Percentiles rank a stretch among this genome's conserved stretches.
Conservation (phyloP, 768 basidiomycete genomes). For the Collybia sordida region DNA sequence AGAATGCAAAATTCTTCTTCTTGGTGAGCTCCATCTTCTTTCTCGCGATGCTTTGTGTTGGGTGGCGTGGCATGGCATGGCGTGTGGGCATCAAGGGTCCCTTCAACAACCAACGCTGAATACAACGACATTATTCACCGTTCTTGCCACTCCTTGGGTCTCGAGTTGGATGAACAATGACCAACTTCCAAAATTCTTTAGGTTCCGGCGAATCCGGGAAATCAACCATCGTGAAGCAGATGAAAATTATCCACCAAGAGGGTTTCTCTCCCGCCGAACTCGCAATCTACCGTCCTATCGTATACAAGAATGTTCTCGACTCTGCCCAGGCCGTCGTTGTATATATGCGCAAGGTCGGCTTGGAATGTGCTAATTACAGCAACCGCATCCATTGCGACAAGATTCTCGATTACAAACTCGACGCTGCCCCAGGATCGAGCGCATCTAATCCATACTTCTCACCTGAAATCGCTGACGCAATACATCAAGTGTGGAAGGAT, state of each 20-base stretch:
- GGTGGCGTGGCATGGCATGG: neutral
- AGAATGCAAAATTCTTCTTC: constrained; percentile 92
- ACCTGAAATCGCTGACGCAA: constrained; percentile 67
- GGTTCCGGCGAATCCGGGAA: constrained; percentile 97
- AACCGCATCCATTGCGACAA: constrained; percentile 65
- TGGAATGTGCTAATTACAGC: constrained; percentile 60
- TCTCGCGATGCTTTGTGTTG: neutral
- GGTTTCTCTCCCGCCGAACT: constrained; percentile 77
- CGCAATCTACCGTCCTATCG: constrained; percentile 64
- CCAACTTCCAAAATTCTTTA: constrained; percentile 43
- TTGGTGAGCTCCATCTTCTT: constrained; percentile 54
- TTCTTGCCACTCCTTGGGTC: neutral
- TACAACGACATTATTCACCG: neutral
- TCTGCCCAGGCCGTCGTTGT: constrained; percentile 78
- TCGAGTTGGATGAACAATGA: neutral
- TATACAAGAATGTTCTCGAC: constrained; percentile 79
- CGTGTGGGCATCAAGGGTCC: neutral
- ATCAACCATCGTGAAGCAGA: constrained; percentile 92
- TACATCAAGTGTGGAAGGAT: constrained; percentile 70
- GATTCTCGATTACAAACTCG: constrained; percentile 59
- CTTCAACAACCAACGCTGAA: too few species aligned
- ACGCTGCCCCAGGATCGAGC: constrained; percentile 26
- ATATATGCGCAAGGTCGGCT: constrained; percentile 75
- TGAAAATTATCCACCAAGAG: constrained; percentile 91
- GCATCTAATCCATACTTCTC: constrained; percentile 40